phyloP scores from a whole-genome alignment of 23 red algal genomes.

The Gracilaria gracilis region DNA sequence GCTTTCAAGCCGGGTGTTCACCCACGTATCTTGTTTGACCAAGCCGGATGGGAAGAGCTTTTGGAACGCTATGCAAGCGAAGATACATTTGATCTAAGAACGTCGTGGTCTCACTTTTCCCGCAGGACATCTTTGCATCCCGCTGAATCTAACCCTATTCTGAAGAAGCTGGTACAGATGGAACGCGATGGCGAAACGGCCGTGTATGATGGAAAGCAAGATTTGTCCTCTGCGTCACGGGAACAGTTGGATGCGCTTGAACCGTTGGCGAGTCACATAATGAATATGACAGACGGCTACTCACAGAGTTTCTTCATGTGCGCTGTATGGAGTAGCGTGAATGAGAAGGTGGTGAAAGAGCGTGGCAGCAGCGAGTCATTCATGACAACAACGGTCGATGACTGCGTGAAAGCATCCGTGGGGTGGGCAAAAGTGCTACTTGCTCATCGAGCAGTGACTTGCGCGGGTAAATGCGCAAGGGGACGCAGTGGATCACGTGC shows the following conservation, averaged over 20 bases:
- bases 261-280: conserved; percentile 21
- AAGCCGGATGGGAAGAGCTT: conserved; percentile 25
- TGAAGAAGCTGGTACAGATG: conserved; percentile 19
- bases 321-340: conserved; percentile 47
- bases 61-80: conserved; percentile 30
- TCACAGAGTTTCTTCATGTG: conserved; percentile 44
- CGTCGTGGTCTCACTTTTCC: conserved; percentile 36
- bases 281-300: not conserved
- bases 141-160: not conserved
- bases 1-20: conserved; percentile 21
- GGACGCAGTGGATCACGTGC: not conserved
- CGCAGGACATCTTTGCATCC: not conserved
- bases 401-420: conserved; percentile 42
- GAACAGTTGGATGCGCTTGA: conserved; percentile 5
- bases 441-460: conserved; percentile 36
- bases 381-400: not conserved
- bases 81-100: not conserved
- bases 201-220: not conserved
- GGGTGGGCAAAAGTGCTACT: conserved; percentile 47
- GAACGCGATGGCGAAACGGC: conserved; percentile 6
- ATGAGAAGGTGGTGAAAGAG: conserved; percentile 4
- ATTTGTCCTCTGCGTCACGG: not conserved
- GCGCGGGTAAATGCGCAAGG: conserved; percentile 27
- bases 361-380: not conserved
- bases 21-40: conserved; percentile 34